Conservation (phyloP, 2,329 filamentous ascomycete genomes). For the Tolypocladium pustulatum region DNA sequence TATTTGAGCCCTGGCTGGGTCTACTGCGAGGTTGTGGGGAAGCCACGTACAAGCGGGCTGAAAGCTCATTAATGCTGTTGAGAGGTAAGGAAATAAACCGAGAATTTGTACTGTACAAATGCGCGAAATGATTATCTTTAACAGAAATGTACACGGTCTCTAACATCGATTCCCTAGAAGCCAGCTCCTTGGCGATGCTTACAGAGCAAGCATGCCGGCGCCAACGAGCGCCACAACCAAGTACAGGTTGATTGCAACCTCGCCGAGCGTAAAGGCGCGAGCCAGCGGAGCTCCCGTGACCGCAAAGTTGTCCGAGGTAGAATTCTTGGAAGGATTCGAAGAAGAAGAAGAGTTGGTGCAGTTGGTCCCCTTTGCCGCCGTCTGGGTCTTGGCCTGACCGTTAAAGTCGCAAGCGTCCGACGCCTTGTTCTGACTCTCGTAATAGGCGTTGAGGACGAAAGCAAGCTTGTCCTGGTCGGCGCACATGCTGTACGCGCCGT, state of each 20-base stretch:
- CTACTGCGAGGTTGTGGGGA: too few species aligned
- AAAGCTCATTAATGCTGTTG: not conserved
- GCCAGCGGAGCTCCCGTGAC: not conserved
- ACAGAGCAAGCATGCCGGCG: not conserved
- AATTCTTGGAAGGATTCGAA: not conserved
- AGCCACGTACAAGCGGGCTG: not conserved
- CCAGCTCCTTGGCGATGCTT: not conserved
- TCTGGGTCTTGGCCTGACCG: constrained; percentile 50
- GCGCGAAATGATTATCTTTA: not conserved
- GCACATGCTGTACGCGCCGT: constrained; percentile 75
- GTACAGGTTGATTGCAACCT: not conserved
- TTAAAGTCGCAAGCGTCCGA: constrained; percentile 58
- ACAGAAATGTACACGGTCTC: not conserved
- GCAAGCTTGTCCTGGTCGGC: constrained; percentile 57
- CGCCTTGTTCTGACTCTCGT: constrained; percentile 39
- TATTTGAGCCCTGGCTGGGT: too few species aligned
- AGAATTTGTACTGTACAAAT: too few species aligned
- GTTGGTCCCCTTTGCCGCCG: constrained; percentile 15
- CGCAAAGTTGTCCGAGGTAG: not conserved
- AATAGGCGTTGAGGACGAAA: constrained; percentile 67
- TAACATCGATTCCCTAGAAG: too few species aligned
- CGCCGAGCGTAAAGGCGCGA: not conserved
- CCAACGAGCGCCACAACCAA: not conserved
- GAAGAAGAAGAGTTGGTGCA: not conserved
- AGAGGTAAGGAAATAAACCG: not conserved